Base-by-base conservation (phyloP, 2,329 filamentous ascomycete species). In the Fusarium sp. region DNA sequence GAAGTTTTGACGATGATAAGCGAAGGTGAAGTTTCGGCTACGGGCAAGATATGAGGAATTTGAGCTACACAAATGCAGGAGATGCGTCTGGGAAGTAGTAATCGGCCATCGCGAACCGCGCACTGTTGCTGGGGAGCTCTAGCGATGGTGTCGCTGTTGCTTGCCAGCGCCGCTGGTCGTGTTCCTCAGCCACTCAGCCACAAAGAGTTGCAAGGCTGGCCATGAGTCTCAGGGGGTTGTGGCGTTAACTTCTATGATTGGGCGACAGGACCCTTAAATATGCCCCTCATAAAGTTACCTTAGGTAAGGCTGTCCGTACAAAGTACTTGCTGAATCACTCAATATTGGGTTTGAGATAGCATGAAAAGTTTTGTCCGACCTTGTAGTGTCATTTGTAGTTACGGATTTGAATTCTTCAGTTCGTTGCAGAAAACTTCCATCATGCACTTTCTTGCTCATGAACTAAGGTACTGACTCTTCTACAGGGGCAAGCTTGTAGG, bases 61-160 rank as follows among this genome's bases (percentile, higher is more conserved):
- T 31, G 36, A 22, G 28, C 44, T 28, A 31, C n/a, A 36, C 49
- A 20, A 39, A 42, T 38, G 44, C 38, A 38, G 38, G 44, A 63
- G 53, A 56, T 52, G 40, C 13, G 58, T 31, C 36, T 18, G 26
- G 24, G 34, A 28, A 58, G 50, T 42, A 52, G 61, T 34, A 43
- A 67, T 69, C 62, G 55, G 53, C 58, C 63, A 71, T 71, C 68
- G 49, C 68, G 64, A 63, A 52, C 50, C 49, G 52, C 51, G 57
- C 39, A 53, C 42, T 39, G 26, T 63, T 50, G 46, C 63, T 50
- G 40, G 62, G 46, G 53, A 40, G 58, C 53, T 67, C 49, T 59
- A 68, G 63, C 43, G 62, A 57, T 56, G 56, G 66, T 69, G 67
- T 68, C 63, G 46, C 66, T 50, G 44, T 48, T 49, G 45, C 49